phyloP scores from a whole-genome alignment of 1,139 yeast genomes.

The Zhuliangozyma blackwelliae region DNA sequence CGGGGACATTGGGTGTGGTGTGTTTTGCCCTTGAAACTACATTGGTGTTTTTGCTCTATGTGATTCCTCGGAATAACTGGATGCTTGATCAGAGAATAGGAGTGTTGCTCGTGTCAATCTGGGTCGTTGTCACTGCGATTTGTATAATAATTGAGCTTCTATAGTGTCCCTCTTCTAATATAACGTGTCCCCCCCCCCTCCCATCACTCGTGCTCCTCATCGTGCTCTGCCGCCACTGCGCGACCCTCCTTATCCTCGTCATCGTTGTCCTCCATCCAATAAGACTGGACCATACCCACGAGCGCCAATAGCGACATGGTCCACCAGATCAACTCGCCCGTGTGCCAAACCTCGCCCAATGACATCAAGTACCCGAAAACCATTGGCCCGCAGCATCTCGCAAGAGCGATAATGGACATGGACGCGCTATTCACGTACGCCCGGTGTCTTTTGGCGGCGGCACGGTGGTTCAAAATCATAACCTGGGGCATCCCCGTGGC shows the following conservation, averaged over 20 bases:
- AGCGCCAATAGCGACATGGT: conserved; percentile 7
- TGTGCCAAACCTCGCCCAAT: conserved; percentile 2
- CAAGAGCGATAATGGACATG: conserved; percentile 46
- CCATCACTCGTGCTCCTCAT: too few relatives aligned
- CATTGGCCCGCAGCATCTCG: conserved; percentile 56
- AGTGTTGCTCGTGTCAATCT: conserved; percentile 43
- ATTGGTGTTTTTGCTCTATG: conserved; percentile 46
- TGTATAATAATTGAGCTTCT: conserved; percentile 28
- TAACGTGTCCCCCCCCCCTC: neutral
- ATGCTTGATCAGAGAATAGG: conserved; percentile 59
- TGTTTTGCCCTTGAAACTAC: conserved; percentile 51
- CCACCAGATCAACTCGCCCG: conserved; percentile 9
- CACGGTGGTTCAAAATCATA: conserved; percentile 63
- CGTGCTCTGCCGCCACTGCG: too few relatives aligned
- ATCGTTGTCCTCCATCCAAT: conserved; percentile 8
- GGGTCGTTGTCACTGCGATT: conserved; percentile 48
- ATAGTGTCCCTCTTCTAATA: neutral
- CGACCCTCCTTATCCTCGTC: conserved; percentile 1
- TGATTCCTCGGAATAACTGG: conserved; percentile 67
- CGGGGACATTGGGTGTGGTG: conserved; percentile 43
- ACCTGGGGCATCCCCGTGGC: conserved; percentile 40
- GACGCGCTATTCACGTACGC: conserved; percentile 74
- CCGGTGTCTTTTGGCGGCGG: conserved; percentile 77
- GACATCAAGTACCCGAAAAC: conserved; percentile 51
- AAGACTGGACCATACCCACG: conserved; percentile 9